Evolutionary conservation across 2,329 filamentous ascomycete genomes (phyloP), one percentile per base, ranked within the genome.

Genomic region (Dothistroma septosporum): DNA sequence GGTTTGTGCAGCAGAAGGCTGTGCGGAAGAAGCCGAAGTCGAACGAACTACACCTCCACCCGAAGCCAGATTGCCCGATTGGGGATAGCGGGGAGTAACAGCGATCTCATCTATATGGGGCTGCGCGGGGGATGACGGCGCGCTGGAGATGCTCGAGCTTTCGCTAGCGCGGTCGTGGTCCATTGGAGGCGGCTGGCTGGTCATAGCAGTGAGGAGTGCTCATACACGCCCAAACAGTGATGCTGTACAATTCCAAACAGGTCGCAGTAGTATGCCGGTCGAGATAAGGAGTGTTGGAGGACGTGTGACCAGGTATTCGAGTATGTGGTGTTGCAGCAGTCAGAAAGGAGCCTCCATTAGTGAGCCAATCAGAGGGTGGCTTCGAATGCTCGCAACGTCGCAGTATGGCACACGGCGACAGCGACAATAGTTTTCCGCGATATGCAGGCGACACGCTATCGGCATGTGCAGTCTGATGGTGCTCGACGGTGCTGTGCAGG

Each of bases 21-120:
- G 59, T 28, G 69, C 71, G 58, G 68, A 66, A 62, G 63, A 55
- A 59, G 67, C 65, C 66, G 64, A 64, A 63, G 64, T 62, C 52
- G 62, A 52, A 49, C 64, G 44, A 68, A 64, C 70, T 67, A 70
- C 70, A 72, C 69, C 74, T 72, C 68, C 72, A 69, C 59, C 68
- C 59, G 60, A 66, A 66, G 64, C 73, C 60, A 66, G 55, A 35
- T 35, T 21, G 21, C 24, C 50, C n/a, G 50, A 46, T 48, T 31
- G 19, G 35, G 53, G 58, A 31, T 46, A 44, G 22, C 58, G 50
- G 22, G 32, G 52, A 2, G 58, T 44, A 9, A 60, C 58, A 48
- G 32, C 33, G 41, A 60, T 60, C 16, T 48, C 49, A 35, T 61
- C 55, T 21, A 31, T 37, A 16, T 21, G 14, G 48, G 41, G 47